A percentile compares a stretch with the other conserved stretches of the same genome.
These are phyloP conservation scores for Coemansia aciculifera DNA, from an alignment of 192 early-diverging fungal genomes.

Conservation along the genomic window DNA sequence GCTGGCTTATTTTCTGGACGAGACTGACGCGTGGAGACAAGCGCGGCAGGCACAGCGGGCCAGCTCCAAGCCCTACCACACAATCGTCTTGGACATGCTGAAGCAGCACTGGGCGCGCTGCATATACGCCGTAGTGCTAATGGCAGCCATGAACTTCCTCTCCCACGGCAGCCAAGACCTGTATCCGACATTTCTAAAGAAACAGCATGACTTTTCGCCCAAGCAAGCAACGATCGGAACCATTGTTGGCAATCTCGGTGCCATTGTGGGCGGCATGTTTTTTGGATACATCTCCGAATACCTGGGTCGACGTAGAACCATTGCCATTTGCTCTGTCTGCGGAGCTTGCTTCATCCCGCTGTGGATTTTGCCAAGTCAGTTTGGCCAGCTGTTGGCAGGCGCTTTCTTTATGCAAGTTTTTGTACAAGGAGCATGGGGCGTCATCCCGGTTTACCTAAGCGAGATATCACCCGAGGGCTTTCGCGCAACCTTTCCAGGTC, in stretches of 20 bases:
- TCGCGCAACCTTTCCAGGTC: slow-evolving; percentile 68
- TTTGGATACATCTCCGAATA: slow-evolving; percentile 72
- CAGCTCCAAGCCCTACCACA: slow-evolving; percentile 35
- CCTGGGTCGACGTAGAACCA: slow-evolving; percentile 62
- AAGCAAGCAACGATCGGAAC: slow-evolving; percentile 60
- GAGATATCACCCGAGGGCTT: slow-evolving; percentile 69
- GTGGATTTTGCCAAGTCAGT: slow-evolving; percentile 58
- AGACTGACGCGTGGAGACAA: slow-evolving; percentile 59
- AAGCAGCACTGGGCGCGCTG: slow-evolving; percentile 60
- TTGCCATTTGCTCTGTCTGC: slow-evolving; percentile 54
- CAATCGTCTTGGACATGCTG: slow-evolving; percentile 42
- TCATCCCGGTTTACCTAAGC: slow-evolving; percentile 68
- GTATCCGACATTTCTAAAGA: slow-evolving; percentile 68
- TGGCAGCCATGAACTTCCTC: slow-evolving; percentile 72
- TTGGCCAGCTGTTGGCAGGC: slow-evolving; percentile 39
- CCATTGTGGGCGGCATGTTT: slow-evolving; percentile 67
- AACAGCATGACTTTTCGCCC: slow-evolving; percentile 59
- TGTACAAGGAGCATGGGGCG: slow-evolving; percentile 58
- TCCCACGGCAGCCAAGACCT: slow-evolving; percentile 72
- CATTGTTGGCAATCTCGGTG: slow-evolving; percentile 64
- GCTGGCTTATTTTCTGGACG: slow-evolving; percentile 64
- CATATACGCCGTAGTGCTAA: slow-evolving; percentile 58
- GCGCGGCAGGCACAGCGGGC: slow-evolving; percentile 30
- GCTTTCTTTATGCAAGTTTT: slow-evolving; percentile 54
- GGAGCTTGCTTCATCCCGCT: slow-evolving; percentile 68